Percentiles rank a stretch among this genome's conserved stretches.
Evolutionary conservation across 2,329 filamentous ascomycete genomes (phyloP).

Genomic region (Metarhizium album): DNA sequence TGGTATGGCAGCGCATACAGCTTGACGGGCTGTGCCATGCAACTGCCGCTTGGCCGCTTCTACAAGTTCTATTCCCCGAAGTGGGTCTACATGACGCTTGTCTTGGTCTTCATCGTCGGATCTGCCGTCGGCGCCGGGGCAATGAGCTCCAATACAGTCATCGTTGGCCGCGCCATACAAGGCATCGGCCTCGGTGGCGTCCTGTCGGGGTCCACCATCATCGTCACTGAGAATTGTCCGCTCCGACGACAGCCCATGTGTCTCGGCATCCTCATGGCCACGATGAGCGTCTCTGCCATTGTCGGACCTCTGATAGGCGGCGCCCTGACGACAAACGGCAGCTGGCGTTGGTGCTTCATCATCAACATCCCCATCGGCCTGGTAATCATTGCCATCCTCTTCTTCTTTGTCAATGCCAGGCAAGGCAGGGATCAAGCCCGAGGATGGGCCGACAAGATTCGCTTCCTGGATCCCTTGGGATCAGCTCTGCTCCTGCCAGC

Average conservation of each 20-base stretch:
- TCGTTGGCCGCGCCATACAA: constrained; percentile 26
- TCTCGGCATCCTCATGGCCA: background rate
- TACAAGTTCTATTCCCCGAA: constrained; percentile 20
- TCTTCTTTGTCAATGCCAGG: background rate
- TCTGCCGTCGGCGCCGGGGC: constrained; percentile 15
- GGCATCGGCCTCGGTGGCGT: constrained; percentile 26
- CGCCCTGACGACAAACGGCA: constrained; percentile 14
- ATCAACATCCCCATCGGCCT: constrained; percentile 20
- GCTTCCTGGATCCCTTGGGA: too few species aligned
- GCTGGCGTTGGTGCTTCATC: constrained; percentile 19
- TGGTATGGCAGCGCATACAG: constrained; percentile 22
- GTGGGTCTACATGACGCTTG: constrained; percentile 13
- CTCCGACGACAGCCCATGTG: constrained; percentile 2
- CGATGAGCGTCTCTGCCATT: constrained; percentile 10
- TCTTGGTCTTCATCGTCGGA: constrained; percentile 16
- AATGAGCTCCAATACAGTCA: constrained; percentile 21
- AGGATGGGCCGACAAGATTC: too few species aligned
- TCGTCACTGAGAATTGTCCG: constrained; percentile 4
- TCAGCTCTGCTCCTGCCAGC: background rate
- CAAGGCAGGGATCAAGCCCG: too few species aligned
- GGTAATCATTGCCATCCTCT: constrained; percentile 16
- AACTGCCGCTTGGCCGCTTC: constrained; percentile 17
- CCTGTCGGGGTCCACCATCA: constrained; percentile 19
- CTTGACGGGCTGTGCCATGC: constrained; percentile 15
- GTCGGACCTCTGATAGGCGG: constrained; percentile 12